These are phyloP conservation scores for Trichothecium sympodiale DNA, from an alignment of 2,329 filamentous ascomycete genomes.

Conservation along the genomic window DNA sequence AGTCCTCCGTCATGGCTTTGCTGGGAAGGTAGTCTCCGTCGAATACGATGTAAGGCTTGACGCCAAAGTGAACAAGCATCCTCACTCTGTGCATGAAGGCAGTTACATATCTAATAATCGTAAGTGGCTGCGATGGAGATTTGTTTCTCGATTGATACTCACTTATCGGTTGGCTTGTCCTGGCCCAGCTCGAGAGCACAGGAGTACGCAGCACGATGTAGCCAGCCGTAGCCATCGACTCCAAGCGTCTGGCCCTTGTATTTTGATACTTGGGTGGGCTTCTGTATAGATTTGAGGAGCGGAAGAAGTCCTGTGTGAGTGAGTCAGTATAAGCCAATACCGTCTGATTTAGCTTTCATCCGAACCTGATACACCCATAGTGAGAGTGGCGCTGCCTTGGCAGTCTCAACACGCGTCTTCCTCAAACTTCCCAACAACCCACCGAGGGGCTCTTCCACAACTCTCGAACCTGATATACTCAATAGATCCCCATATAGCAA, in stretches of 20 bases:
- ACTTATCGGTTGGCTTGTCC: conserved; percentile 81
- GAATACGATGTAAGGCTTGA: conserved; percentile 92
- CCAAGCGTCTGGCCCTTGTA: conserved; percentile 80
- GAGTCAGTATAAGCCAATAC: conserved; percentile 9
- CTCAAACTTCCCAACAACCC: not conserved
- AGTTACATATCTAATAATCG: conserved; percentile 61
- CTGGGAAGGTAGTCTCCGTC: conserved; percentile 92
- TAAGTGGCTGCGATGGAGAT: not conserved
- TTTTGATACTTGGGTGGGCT: conserved; percentile 74
- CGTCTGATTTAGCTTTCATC: not conserved
- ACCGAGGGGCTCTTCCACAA: not conserved
- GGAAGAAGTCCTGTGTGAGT: conserved; percentile 61
- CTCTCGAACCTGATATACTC: too few species aligned
- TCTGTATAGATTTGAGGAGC: conserved; percentile 92
- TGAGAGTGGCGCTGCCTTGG: conserved; percentile 4
- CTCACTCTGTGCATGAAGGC: conserved; percentile 82
- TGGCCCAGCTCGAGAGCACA: conserved; percentile 87
- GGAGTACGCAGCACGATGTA: conserved; percentile 82
- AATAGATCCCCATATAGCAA: too few species aligned
- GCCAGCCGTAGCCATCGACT: conserved; percentile 97
- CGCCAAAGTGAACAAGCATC: conserved; percentile 88
- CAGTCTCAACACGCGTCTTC: not conserved
- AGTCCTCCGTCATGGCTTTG: conserved; percentile 77
- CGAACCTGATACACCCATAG: conserved; percentile 26
- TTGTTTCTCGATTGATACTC: conserved; percentile 24